Evolutionary conservation across 352 stramenopile species (phyloP).

Genomic region (Hyaloperonospora brassicae): DNA sequence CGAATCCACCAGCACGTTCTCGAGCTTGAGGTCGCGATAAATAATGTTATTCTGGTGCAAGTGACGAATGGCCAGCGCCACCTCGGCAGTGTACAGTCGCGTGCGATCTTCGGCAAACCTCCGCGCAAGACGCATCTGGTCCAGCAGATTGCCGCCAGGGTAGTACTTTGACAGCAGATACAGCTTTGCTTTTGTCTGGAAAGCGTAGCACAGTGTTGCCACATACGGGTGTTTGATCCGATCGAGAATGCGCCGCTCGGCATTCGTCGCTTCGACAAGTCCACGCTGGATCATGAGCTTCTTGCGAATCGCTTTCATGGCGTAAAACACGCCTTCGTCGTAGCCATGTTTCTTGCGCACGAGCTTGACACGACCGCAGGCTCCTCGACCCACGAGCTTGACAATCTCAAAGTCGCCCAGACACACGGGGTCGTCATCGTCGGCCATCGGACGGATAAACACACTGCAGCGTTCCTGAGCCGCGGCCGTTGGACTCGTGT

Average conservation of each 20-base stretch:
- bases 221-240: slow-evolving; percentile 96
- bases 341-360: slow-evolving; percentile 83
- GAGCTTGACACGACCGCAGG: slow-evolving; percentile 78
- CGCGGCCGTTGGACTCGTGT: slow-evolving; percentile 42
- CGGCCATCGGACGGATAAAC: slow-evolving; percentile 61
- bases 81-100: slow-evolving; percentile 94
- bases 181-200: slow-evolving; percentile 86
- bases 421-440: slow-evolving; percentile 51
- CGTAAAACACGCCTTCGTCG: slow-evolving; percentile 76
- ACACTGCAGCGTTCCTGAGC: slow-evolving; percentile 51
- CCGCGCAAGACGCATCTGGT: slow-evolving; percentile 84
- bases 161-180: slow-evolving; percentile 94
- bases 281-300: slow-evolving; percentile 78
- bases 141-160: slow-evolving; percentile 91
- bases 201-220: slow-evolving; percentile 88
- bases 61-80: slow-evolving; percentile 92
- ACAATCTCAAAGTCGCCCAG: slow-evolving; percentile 95
- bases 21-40: slow-evolving; percentile 97
- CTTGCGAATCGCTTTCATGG: slow-evolving; percentile 86
- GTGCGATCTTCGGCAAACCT: slow-evolving; percentile 91
- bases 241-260: slow-evolving; percentile 83
- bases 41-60: slow-evolving; percentile 93
- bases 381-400: slow-evolving; percentile 93
- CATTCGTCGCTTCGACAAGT: slow-evolving; percentile 88
- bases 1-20: slow-evolving; percentile 96